phyloP scores from a whole-genome alignment of 2,329 filamentous ascomycete species.

The Monosporascus sp. region DNA sequence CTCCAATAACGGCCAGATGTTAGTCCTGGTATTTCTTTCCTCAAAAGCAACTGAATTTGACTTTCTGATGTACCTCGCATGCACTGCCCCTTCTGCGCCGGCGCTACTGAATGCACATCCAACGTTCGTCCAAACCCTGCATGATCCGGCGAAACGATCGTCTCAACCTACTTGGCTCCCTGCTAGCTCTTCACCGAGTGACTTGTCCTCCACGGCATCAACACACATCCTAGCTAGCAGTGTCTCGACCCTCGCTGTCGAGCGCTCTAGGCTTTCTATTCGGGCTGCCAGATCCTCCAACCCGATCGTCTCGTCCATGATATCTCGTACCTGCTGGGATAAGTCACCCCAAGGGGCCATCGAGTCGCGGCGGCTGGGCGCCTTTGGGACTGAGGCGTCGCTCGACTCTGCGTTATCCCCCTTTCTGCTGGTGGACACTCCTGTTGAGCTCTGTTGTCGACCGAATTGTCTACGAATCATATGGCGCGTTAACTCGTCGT shows the following conservation, averaged over 20 bases:
- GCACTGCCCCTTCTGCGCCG: background rate
- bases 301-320: constrained; percentile 43
- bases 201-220: constrained; percentile 11
- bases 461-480: constrained; percentile 54
- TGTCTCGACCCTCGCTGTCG: constrained; percentile 43
- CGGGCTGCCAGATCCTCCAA: constrained; percentile 38
- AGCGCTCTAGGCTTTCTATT: constrained; percentile 45
- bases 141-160: constrained; percentile 13
- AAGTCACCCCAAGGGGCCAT: constrained; percentile 48
- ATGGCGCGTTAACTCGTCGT: constrained; percentile 54
- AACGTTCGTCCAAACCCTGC: background rate
- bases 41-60: background rate
- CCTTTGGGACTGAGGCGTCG: constrained; percentile 16
- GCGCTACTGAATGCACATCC: background rate
- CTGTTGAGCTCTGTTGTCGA: constrained; percentile 36
- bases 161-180: constrained; percentile 22
- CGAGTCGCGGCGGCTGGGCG: constrained; percentile 47
- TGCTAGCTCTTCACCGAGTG: constrained; percentile 16
- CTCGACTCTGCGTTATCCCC: constrained; percentile 5
- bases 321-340: constrained; percentile 43
- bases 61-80: too few species aligned
- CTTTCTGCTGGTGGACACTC: constrained; percentile 8
- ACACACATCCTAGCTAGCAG: constrained; percentile 36
- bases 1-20: too few species aligned
- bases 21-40: background rate